Conservation (phyloP, 768 basidiomycete genomes). For the Lenzites betulinus region DNA sequence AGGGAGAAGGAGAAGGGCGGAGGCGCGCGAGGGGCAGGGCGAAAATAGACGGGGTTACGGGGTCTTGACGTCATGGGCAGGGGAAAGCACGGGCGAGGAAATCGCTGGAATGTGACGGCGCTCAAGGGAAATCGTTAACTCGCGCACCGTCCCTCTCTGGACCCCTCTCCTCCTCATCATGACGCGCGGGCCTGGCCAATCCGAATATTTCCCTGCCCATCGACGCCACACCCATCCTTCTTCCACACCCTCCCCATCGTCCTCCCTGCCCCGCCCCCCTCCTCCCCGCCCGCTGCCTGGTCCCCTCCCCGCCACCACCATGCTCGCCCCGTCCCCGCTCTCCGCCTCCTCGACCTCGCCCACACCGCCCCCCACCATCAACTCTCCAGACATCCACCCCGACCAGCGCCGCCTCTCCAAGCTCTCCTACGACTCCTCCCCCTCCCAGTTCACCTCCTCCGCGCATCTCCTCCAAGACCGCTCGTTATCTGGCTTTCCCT, state of each 20-base stretch:
- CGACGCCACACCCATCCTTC: background rate
- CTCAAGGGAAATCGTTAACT: background rate
- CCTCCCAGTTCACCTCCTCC: conserved; percentile 15
- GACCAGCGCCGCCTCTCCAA: conserved; percentile 19
- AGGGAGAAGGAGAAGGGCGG: background rate
- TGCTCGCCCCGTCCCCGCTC: conserved; percentile 8
- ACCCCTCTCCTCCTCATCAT: background rate
- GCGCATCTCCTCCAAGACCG: conserved; percentile 17
- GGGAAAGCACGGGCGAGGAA: background rate
- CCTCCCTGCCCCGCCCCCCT: background rate
- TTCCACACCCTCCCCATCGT: background rate
- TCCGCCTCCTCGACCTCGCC: conserved; percentile 3
- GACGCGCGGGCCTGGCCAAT: conserved; percentile 3
- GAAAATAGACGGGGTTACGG: conserved; percentile 9
- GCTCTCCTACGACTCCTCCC: conserved; percentile 12
- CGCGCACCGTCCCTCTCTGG: background rate
- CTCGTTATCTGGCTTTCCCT: conserved; percentile 22
- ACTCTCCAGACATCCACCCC: background rate
- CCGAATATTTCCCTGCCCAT: background rate
- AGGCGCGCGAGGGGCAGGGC: too few species aligned
- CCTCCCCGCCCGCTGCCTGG: conserved; percentile 2
- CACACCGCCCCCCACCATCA: conserved; percentile 1
- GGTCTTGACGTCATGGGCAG: conserved; percentile 14
- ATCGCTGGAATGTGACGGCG: background rate
- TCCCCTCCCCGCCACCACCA: conserved; percentile 4